Evolutionary conservation across 805 yeast genomes (phyloP).

Genomic region (Ogataea glucozyma): DNA sequence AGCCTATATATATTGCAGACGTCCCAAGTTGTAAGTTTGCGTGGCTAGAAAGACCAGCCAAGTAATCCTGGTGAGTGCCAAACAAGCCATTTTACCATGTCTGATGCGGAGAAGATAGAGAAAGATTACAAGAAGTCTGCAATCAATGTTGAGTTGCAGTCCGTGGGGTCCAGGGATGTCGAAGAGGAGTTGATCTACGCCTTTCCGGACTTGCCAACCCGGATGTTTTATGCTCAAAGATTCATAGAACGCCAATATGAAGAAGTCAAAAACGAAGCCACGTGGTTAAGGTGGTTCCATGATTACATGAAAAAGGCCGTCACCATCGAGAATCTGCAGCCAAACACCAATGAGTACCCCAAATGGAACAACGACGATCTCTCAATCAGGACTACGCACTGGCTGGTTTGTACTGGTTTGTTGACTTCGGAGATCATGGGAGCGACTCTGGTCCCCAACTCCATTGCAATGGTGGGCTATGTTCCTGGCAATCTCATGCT

Average conservation of each 20-base stretch:
- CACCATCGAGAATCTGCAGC: slow-evolving; percentile 10
- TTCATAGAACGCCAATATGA: slow-evolving; percentile 22
- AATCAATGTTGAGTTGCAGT: slow-evolving; percentile 2
- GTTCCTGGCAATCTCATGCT: slow-evolving; percentile 20
- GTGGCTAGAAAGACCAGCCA: too few relatives aligned
- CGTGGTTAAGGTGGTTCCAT: slow-evolving; percentile 12
- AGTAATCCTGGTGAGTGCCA: too few relatives aligned
- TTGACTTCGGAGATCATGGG: slow-evolving; percentile 29
- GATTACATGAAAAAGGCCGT: slow-evolving; percentile 11
- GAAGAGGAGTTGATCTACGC: slow-evolving; percentile 3
- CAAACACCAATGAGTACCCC: slow-evolving; percentile 14
- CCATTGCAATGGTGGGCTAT: slow-evolving; percentile 19
- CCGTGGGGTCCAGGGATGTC: not conserved
- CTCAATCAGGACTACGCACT: slow-evolving; percentile 21
- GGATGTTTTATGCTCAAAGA: slow-evolving; percentile 28
- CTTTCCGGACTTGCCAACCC: slow-evolving; percentile 13
- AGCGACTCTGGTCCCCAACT: slow-evolving; percentile 21
- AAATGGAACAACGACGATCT: slow-evolving; percentile 22
- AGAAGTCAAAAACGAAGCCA: slow-evolving; percentile 10
- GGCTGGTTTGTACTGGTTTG: slow-evolving; percentile 25
- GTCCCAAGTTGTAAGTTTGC: too few relatives aligned
- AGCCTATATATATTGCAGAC: too few relatives aligned
- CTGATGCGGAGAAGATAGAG: too few relatives aligned
- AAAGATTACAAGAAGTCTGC: not conserved
- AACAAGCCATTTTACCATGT: not conserved